phyloP scores from a whole-genome alignment of 2,329 filamentous ascomycete species.

The Trichoderma atrobrunneum region DNA sequence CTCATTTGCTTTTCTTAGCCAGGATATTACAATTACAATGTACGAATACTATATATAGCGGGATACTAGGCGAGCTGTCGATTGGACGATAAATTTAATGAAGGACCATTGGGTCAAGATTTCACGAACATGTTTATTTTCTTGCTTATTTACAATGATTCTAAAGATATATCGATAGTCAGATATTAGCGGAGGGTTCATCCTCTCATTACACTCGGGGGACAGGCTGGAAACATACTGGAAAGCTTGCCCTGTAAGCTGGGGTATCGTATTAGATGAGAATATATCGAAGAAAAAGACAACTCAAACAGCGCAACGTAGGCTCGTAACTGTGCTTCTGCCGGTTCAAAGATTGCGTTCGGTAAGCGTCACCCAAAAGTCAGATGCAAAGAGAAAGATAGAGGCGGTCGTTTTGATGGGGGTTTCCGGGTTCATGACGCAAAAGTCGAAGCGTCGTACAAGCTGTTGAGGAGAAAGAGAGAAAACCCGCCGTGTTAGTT shows the following conservation, averaged over 20 bases:
- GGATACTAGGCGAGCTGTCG: neutral
- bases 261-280: neutral
- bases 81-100: neutral
- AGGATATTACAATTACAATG: neutral
- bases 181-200: neutral
- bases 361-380: slow-evolving; percentile 36
- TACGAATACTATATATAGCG: slow-evolving; percentile 4
- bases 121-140: neutral
- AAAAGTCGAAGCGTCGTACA: slow-evolving; percentile 34
- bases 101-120: neutral
- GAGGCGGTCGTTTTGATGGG: slow-evolving; percentile 35
- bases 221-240: too few species aligned
- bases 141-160: neutral
- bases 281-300: neutral
- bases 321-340: neutral
- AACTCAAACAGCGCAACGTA: neutral
- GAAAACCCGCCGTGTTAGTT: neutral
- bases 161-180: too few species aligned
- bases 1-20: neutral
- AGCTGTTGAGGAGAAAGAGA: slow-evolving; percentile 25
- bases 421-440: slow-evolving; percentile 32
- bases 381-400: slow-evolving; percentile 35
- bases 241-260: neutral
- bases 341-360: slow-evolving; percentile 17
- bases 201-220: too few species aligned